phyloP scores from a whole-genome alignment of 345 rosid genomes.

The Clausena lansium region DNA sequence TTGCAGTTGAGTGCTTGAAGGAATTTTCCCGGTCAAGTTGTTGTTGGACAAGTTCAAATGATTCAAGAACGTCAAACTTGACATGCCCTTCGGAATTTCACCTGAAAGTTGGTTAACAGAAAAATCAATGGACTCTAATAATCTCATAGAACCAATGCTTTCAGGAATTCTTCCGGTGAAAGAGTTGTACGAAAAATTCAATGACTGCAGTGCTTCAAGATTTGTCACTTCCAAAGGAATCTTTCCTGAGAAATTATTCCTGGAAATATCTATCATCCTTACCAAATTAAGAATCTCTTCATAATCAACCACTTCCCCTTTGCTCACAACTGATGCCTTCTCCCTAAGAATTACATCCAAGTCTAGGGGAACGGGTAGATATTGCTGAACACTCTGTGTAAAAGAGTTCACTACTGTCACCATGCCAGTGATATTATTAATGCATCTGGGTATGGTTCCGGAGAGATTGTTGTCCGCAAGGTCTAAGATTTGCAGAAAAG shows the following conservation, averaged over 20 bases:
- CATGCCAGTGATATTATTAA: constrained; percentile 1
- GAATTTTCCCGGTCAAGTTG: not conserved
- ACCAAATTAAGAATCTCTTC: constrained; percentile 1
- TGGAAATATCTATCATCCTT: not conserved
- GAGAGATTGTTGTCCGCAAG: constrained; percentile 10
- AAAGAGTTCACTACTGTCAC: not conserved
- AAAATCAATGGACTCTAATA: not conserved
- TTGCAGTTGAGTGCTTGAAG: not conserved
- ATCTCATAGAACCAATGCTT: not conserved
- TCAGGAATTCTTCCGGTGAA: not conserved
- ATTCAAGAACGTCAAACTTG: not conserved
- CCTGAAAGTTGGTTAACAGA: not conserved
- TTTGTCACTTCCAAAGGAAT: constrained; percentile 2
- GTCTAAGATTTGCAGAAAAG: constrained; percentile 6
- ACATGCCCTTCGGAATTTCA: not conserved
- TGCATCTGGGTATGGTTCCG: constrained; percentile 10
- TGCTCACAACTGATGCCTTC: not conserved
- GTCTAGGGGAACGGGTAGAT: not conserved
- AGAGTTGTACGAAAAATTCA: not conserved
- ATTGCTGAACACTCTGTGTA: not conserved
- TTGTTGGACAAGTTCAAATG: not conserved
- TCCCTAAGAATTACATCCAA: not conserved
- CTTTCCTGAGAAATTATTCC: not conserved
- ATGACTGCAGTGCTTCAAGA: not conserved
- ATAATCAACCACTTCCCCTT: not conserved